Conservation (phyloP, 768 basidiomycete species). For the Suillus bovinus region DNA sequence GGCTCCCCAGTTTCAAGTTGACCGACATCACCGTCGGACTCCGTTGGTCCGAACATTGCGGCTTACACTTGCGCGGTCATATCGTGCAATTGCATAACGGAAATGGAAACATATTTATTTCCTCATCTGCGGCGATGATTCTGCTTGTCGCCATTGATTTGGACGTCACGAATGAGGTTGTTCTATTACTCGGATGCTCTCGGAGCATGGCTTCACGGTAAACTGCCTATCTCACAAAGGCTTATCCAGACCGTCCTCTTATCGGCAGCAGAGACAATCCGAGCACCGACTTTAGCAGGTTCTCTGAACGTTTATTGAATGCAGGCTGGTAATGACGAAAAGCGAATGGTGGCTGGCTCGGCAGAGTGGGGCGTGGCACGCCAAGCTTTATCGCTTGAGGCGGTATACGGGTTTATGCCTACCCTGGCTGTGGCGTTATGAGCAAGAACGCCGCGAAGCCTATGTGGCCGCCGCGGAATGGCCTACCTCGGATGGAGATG, state of each 20-base stretch:
- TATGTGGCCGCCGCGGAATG: slow-evolving; percentile 48
- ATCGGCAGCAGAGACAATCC: slow-evolving; percentile 44
- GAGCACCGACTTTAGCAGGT: slow-evolving; percentile 41
- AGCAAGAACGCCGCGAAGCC: slow-evolving; percentile 50
- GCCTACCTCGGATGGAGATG: slow-evolving; percentile 31
- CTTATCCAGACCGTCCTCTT: slow-evolving; percentile 35
- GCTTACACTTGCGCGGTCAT: slow-evolving; percentile 57
- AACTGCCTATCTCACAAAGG: slow-evolving; percentile 34
- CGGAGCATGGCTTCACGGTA: slow-evolving; percentile 23
- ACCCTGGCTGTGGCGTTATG: slow-evolving; percentile 48
- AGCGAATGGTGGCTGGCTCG: slow-evolving; percentile 33
- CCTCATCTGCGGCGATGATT: slow-evolving; percentile 21
- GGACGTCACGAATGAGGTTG: slow-evolving; percentile 13
- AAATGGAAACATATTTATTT: slow-evolving; percentile 7
- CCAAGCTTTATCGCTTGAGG: slow-evolving; percentile 28
- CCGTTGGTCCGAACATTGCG: slow-evolving; percentile 70
- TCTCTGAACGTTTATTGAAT: slow-evolving; percentile 34
- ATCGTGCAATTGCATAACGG: slow-evolving; percentile 46
- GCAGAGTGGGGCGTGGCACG: slow-evolving; percentile 24
- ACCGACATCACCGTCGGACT: slow-evolving; percentile 65
- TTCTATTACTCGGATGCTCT: slow-evolving; percentile 27
- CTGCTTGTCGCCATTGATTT: slow-evolving; percentile 19
- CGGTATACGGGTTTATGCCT: slow-evolving; percentile 36
- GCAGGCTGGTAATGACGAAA: slow-evolving; percentile 26
- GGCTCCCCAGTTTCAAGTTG: slow-evolving; percentile 53